Base-by-base conservation (phyloP, 2,329 filamentous ascomycete species). In the Cryphonectria parasitica region DNA sequence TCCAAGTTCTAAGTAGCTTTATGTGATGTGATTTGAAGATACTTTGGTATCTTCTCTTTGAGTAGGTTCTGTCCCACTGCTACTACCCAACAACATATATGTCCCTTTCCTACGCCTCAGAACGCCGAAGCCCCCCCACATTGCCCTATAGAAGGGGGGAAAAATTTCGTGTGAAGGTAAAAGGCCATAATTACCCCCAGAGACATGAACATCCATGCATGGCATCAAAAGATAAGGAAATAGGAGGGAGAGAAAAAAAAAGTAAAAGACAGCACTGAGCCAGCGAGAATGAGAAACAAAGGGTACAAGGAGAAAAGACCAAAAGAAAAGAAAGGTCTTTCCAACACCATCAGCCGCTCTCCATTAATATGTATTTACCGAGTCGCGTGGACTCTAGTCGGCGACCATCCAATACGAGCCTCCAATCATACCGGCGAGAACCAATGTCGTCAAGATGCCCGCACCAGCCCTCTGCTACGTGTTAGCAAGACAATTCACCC, bases 351-450 rank as follows among this genome's bases (percentile, higher is more conserved):
- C 13, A 58, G 6, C 7, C 13, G 54, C 54, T 31, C 15, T 5
- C 2, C 28, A 2, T 8, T 31, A 19, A 58, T 58, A 28, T 19
- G 45, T 11, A 13, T 13, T 13, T 19, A 8, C 7, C 54, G 54
- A 8, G 2, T 10, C 39, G 17, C 13, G 2, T 54, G 43, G 45
- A 62, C 34, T 64, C 36, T 66, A 68, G 56, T 80, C 79, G 11
- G 78, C 60, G 70, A 82, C 83, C 84, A 87, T 87, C 86, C 86
- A 88, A 41, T 81, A 78, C 77, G 85, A 87, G 5, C 82, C 82
- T 22, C 81, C 81, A 2, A 84, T 66, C 1, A 80, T 80, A 25
- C 80, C 78, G 0, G 80, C 79, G 31, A 85, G 75, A 3, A 86
- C 73, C 2, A 86, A 10, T 43, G 83, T 78, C 0, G 86, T 87